Conservation (phyloP, 2,329 filamentous ascomycete genomes). For the Alternaria atra region DNA sequence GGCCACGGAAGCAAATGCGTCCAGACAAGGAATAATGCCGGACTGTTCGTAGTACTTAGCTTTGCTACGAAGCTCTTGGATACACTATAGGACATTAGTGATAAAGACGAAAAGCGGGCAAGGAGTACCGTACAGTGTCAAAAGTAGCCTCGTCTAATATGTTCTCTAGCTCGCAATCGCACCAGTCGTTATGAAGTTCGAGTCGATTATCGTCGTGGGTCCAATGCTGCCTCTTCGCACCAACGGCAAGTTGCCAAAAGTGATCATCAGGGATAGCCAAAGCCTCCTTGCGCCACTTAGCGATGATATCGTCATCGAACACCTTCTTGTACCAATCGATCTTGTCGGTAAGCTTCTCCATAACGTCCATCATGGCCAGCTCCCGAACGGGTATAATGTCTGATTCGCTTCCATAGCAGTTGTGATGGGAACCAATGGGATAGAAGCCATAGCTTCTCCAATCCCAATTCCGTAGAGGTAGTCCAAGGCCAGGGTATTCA, state of each 20-base stretch:
- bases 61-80: constrained; percentile 61
- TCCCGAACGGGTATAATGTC: constrained; percentile 48
- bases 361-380: constrained; percentile 50
- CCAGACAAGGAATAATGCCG: constrained; percentile 57
- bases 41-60: constrained; percentile 56
- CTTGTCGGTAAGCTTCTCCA: constrained; percentile 55
- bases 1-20: constrained; percentile 56
- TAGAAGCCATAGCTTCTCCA: constrained; percentile 10
- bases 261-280: constrained; percentile 25
- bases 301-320: constrained; percentile 42
- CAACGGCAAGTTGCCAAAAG: constrained; percentile 21
- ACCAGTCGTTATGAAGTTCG: not conserved
- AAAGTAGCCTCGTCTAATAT: constrained; percentile 26
- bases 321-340: constrained; percentile 54
- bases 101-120: not conserved
- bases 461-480: constrained; percentile 19
- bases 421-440: constrained; percentile 27
- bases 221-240: constrained; percentile 17
- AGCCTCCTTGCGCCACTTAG: constrained; percentile 37
- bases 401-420: constrained; percentile 4
- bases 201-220: constrained; percentile 1
- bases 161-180: constrained; percentile 9
- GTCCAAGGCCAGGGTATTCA: constrained; percentile 31
- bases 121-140: constrained; percentile 20
- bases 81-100: constrained; percentile 21